Base-by-base conservation (phyloP, 305 asterid species). In the Fraxinus platypoda region DNA sequence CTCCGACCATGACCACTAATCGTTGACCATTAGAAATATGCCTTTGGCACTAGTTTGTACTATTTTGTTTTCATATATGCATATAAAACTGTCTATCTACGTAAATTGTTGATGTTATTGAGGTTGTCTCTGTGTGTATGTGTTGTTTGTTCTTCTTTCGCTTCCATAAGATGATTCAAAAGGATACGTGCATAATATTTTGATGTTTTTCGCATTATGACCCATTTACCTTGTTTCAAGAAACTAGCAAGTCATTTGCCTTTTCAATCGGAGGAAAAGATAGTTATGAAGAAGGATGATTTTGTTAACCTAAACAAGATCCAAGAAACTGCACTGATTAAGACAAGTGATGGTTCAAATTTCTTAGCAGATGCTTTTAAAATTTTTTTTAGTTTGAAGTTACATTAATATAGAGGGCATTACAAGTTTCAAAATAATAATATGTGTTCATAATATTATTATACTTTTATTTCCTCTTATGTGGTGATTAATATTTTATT, bases 1-100 rank as follows among this genome's bases (percentile, higher is more conserved):
- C 6, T 33, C 37, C 7, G 37, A 33, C 6, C 37, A 33, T 0
- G 35, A 33, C 6, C 37, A 33, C 6, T 1, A 1, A 33, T 33
- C 6, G 6, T 33, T 33, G 37, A 33, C 37, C 37, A 33, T 33
- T 33, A 90, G 94, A 84, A 90, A 89, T 83, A 86, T 91, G 3
- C 92, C 89, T 71, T 79, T 89, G 54, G 92, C 92, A 33, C 81
- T 89, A 90, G 92, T 49, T 15, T 49, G 59, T 49, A 49, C 59
- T 21, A 49, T 46, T 46, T 46, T 46, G 19, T 11, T 46, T 46
- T 46, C 54, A 12, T 12, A 3, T 11, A 12, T 13, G 3, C 17
- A 43, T 0, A 46, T 12, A 2, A 46, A 46, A 3, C 6, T 46
- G 6, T 46, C n/a, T 46, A 46, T 46, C 19, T 46, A 46, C 3